Evolutionary conservation across 306 rosid genomes (phyloP).

Genomic region (Crataegus laevigata): DNA sequence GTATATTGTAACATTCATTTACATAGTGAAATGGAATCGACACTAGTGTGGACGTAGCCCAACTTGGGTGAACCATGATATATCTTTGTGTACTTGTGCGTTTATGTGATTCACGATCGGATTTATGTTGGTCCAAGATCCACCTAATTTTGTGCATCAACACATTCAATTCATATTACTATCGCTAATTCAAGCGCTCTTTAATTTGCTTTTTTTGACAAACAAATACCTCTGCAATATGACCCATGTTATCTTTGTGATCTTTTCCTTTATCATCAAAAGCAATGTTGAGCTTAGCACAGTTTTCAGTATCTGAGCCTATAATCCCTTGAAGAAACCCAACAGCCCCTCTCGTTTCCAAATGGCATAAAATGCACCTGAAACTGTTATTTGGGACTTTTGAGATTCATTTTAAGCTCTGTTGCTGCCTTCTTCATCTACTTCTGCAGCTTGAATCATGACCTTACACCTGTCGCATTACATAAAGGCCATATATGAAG

Average conservation of each 20-base stretch:
- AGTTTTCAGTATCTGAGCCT: conserved; percentile 87
- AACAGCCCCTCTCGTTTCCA: conserved; percentile 73
- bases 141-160: too few relatives aligned
- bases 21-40: too few relatives aligned
- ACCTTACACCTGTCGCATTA: conserved; percentile 63
- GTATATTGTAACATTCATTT: too few relatives aligned
- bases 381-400: conserved; percentile 53
- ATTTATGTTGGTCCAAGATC: too few relatives aligned
- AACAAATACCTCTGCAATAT: conserved; percentile 50
- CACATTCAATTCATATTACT: neutral
- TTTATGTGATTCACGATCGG: too few relatives aligned
- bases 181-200: conserved; percentile 30
- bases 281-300: conserved; percentile 86
- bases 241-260: conserved; percentile 72
- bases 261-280: conserved; percentile 90
- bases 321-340: conserved; percentile 90
- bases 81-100: too few relatives aligned
- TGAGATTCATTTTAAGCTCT: conserved; percentile 38
- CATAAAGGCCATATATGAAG: neutral
- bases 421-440: conserved; percentile 34
- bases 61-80: too few relatives aligned
- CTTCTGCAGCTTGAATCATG: conserved; percentile 81
- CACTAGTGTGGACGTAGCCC: too few relatives aligned
- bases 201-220: conserved; percentile 42
- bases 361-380: conserved; percentile 57